These are phyloP conservation scores for Mycena vulgaris DNA, from an alignment of 768 basidiomycete species.

Conservation along the genomic window DNA sequence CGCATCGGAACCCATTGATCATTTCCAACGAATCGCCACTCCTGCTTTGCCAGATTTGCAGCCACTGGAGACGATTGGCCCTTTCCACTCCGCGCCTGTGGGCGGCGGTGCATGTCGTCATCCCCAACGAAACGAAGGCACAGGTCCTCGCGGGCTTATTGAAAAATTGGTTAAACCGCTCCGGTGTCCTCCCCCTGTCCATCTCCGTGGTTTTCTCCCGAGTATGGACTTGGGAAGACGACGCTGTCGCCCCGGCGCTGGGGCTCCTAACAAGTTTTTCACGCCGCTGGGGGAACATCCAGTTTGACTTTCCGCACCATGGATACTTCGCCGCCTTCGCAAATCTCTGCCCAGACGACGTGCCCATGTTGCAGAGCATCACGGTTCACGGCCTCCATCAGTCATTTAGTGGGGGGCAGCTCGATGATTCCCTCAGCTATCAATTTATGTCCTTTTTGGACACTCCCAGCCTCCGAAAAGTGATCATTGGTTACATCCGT, in stretches of 20 bases:
- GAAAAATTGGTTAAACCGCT: neutral
- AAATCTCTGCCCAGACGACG: neutral
- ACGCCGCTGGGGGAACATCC: neutral
- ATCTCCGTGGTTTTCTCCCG: neutral
- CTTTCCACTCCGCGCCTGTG: conserved; percentile 8
- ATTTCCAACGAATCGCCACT: neutral
- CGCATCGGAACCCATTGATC: neutral
- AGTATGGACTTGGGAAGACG: neutral
- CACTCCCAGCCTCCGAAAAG: neutral
- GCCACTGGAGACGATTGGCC: conserved; percentile 3
- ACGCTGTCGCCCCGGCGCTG: neutral
- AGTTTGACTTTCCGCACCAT: neutral
- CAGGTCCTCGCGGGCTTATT: neutral
- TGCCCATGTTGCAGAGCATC: neutral
- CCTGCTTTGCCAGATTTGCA: conserved; percentile 15
- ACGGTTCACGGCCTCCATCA: neutral
- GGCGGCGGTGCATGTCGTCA: conserved; percentile 8
- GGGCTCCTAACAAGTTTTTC: neutral
- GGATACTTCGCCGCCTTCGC: neutral
- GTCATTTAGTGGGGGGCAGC: neutral
- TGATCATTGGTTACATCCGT: neutral
- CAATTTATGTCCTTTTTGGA: neutral
- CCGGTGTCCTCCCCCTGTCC: neutral
- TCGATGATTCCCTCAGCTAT: neutral
- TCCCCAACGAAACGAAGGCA: neutral